These are phyloP conservation scores for Histomonas meleagridis DNA, from an alignment of 208 protist genomes.

Conservation along the genomic window DNA sequence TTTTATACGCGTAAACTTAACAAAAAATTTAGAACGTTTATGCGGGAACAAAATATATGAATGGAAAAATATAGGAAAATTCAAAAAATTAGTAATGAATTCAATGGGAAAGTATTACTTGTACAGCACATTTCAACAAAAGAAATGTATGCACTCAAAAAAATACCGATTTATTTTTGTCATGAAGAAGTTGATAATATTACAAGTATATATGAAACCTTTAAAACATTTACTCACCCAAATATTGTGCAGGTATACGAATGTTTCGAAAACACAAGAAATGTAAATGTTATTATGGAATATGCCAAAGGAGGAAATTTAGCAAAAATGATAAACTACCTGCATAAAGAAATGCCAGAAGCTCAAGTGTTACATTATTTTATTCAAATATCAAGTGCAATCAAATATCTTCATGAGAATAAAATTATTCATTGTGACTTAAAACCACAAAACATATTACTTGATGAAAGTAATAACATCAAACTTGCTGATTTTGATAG, in stretches of 20 bases:
- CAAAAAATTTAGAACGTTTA: too few relatives aligned
- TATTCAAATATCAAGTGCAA: slow-evolving; percentile 51
- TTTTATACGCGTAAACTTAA: too few relatives aligned
- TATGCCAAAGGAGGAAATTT: slow-evolving; percentile 40
- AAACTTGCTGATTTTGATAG: slow-evolving; percentile 60
- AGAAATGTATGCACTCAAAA: too few relatives aligned
- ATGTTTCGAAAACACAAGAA: background rate
- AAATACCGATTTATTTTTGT: too few relatives aligned
- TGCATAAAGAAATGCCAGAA: background rate
- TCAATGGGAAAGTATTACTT: too few relatives aligned
- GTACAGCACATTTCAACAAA: too few relatives aligned
- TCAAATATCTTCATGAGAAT: slow-evolving; percentile 55
- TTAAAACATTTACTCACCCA: background rate
- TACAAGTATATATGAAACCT: too few relatives aligned
- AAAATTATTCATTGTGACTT: slow-evolving; percentile 60
- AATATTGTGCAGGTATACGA: background rate
- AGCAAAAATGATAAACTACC: background rate
- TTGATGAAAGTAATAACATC: slow-evolving; percentile 20
- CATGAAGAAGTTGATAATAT: too few relatives aligned
- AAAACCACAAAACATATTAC: slow-evolving; percentile 39
- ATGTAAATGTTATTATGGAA: slow-evolving; percentile 41
- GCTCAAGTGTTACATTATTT: background rate
- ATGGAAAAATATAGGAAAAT: too few relatives aligned
- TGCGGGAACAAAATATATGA: too few relatives aligned
- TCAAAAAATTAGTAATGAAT: too few relatives aligned